Evolutionary conservation across 441 rosid genomes (phyloP).

Genomic region (Rhodomyrtus psidioides): DNA sequence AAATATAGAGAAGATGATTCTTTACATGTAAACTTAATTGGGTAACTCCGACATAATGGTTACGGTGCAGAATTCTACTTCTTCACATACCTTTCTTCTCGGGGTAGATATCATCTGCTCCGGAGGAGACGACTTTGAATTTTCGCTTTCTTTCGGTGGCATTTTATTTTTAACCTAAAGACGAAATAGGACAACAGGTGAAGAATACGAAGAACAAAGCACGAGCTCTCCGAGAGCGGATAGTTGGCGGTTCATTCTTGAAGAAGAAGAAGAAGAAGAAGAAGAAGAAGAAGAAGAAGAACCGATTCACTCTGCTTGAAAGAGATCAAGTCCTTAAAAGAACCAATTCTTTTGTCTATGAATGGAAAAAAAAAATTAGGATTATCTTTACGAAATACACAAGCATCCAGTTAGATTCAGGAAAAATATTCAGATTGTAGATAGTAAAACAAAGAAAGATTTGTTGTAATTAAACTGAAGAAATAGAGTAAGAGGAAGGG

Average conservation of each 20-base stretch:
- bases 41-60: background rate
- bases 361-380: background rate
- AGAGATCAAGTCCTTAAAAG: background rate
- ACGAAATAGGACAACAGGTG: background rate
- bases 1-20: background rate
- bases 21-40: background rate
- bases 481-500: background rate
- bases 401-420: background rate
- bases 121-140: conserved; percentile 16
- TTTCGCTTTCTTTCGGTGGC: conserved; percentile 6
- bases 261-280: background rate
- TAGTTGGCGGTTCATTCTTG: background rate
- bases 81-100: conserved; percentile 19
- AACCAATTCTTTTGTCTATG: background rate
- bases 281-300: background rate
- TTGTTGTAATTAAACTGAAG: background rate
- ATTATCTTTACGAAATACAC: background rate
- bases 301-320: background rate
- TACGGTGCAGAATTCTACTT: background rate
- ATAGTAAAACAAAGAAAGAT: background rate
- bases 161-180: conserved; percentile 33
- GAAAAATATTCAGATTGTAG: background rate
- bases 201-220: background rate
- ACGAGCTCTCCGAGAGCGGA: background rate
- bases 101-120: conserved; percentile 9